Evolutionary conservation across 345 rosid species (phyloP), one percentile per base, ranked within the genome.

Genomic region (Citrus unshiu): DNA sequence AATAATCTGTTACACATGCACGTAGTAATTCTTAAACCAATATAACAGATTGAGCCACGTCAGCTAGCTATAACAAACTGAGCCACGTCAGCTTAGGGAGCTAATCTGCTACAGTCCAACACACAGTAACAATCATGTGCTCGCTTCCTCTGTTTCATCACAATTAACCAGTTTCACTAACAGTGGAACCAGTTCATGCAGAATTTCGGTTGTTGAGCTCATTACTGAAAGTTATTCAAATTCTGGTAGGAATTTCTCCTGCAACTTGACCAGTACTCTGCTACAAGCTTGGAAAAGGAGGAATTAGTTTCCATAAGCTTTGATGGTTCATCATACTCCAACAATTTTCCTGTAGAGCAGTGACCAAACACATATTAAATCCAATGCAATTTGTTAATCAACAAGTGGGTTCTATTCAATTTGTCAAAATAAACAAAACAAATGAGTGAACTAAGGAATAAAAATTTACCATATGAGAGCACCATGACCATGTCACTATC

Each of bases 401-500:
- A 54, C 58, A 5, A 54, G 58, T 54, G 19, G 58, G 22, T 54
- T 54, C 22, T 6, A 54, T 18, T 54, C 7, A 54, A 54, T 54
- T 19, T 54, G 58, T 54, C 58, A 54, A 19, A 54, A 54, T 18
- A 8, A 54, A 54, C 6, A 16, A 0, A 4, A 35, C 16, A 51
- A 51, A 34, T 77, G 43, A 6, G 21, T 9, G 32, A 27, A 22
- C 34, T 54, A 56, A 65, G 60, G 24, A 10, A 25, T 39, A 71
- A 35, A 73, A 74, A 10, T 66, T 70, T 84, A 91, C 95, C 95
- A 81, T 80, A 85, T 18, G 93, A 90, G 79, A 93, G 95, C 81
- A 89, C 93, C 94, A 91, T 87, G 90, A 90, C 93, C 98, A 89
- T 91, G 84, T 89, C 92, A 81, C 94, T 90, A 74, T 93, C 91